Conservation (phyloP, 2,329 filamentous ascomycete genomes). For the Xylariaceae sp. region DNA sequence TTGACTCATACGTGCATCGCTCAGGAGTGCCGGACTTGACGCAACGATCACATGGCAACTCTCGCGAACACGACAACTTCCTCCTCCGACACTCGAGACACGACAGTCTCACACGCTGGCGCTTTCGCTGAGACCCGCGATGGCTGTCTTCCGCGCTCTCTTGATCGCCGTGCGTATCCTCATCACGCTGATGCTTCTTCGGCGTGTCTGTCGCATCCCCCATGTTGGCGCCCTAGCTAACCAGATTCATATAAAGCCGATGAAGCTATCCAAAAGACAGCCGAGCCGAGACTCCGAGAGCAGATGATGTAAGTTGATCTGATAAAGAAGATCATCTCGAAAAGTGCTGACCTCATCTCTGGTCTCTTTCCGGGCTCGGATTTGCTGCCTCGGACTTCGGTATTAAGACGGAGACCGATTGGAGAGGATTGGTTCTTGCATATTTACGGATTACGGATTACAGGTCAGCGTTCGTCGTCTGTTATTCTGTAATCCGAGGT, state of each 20-base stretch:
- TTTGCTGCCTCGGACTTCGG: slow-evolving; percentile 16
- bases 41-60: slow-evolving; percentile 57
- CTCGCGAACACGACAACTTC: slow-evolving; percentile 57
- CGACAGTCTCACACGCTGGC: slow-evolving; percentile 54
- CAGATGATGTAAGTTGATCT: slow-evolving; percentile 15
- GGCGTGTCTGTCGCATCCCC: slow-evolving; percentile 8
- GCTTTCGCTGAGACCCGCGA: slow-evolving; percentile 46
- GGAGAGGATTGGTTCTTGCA: too few species aligned
- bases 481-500: too few species aligned
- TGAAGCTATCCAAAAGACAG: neutral
- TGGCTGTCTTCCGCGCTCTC: slow-evolving; percentile 28
- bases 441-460: too few species aligned
- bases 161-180: slow-evolving; percentile 22
- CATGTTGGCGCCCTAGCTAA: slow-evolving; percentile 11
- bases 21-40: slow-evolving; percentile 58
- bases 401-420: slow-evolving; percentile 4
- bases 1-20: slow-evolving; percentile 54
- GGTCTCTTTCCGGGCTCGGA: slow-evolving; percentile 10
- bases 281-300: neutral
- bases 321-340: slow-evolving; percentile 12
- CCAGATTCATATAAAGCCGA: neutral
- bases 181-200: slow-evolving; percentile 14
- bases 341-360: neutral
- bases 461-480: too few species aligned
- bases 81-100: slow-evolving; percentile 57